Evolutionary conservation across 768 basidiomycete species (phyloP), one percentile per base, ranked within the genome.

Genomic region (Dentipellis sp.): DNA sequence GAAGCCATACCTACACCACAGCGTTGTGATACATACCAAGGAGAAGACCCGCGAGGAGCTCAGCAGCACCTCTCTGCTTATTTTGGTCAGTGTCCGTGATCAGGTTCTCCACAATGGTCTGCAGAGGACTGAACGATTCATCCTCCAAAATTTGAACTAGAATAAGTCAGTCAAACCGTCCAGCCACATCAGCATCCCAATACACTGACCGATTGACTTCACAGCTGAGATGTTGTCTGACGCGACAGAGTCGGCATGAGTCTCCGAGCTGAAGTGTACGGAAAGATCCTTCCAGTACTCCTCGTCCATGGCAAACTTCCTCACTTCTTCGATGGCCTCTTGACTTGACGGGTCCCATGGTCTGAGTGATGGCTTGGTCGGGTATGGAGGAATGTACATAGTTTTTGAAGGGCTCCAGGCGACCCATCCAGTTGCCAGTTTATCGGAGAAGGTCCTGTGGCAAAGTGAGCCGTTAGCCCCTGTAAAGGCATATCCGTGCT

Each of bases 51-150:
- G 87, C 88, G 8, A 93, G 67, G 53, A 94, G 74, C 68, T 97
- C 93, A 4, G 91, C 91, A 9, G 89, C 84, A 2, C 89, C 91
- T 34, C 93, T 77, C 65, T 91, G 91, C 71, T 92, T 91, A 70
- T 94, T 87, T 58, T 90, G 85, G 60, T 89, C 83, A 58, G 85
- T 81, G 63, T 89, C 79, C 9, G 69, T 67, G 17, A 92, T 71
- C n/a, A 88, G 69, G 35, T 75, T 75, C 54, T 86, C 83, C 38
- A 91, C 65, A 1, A 80, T 77, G 0, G 83, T 83, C 57, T 73
- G 77, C 57, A 91, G 71, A 0, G 74, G 74, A 54, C 80, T 75
- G 54, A 90, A 80, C 1, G 88, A 83, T 54, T 80, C 80, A 60
- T 86, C 82, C 63, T 86, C 86, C n/a, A 88, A 75, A 16, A 93